Conservation (phyloP, 495 filamentous ascomycete genomes). For the Aspergillus bridgeri region DNA sequence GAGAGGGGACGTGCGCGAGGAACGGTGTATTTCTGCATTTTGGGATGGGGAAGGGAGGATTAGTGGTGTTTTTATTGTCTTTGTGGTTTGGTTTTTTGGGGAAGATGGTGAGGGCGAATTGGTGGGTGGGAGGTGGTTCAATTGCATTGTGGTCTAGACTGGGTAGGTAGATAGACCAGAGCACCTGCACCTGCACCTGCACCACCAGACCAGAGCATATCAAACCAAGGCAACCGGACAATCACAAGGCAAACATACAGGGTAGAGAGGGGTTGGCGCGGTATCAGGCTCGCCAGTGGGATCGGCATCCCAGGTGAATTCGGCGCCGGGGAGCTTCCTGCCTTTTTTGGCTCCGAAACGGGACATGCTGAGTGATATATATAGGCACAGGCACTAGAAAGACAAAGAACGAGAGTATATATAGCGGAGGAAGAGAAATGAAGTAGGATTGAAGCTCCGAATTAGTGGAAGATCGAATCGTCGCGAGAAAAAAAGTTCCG, state of each 20-base stretch:
- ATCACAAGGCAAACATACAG: constrained; percentile 27
- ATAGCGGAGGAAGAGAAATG: not conserved
- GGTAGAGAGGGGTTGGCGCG: constrained; percentile 42
- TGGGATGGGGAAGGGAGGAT: not conserved
- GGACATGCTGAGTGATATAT: constrained; percentile 28
- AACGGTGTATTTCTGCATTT: constrained; percentile 36
- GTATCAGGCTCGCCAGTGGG: constrained; percentile 37
- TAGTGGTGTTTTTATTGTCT: no score
- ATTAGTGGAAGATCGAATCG: not conserved
- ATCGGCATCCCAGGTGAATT: constrained; percentile 42
- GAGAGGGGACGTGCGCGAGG: constrained; percentile 32
- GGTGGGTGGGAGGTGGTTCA: no score
- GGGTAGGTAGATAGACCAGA: no score
- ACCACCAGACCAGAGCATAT: not conserved
- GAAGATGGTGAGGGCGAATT: no score
- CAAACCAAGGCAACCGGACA: not conserved
- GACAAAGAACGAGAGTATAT: not conserved
- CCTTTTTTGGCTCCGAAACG: constrained; percentile 40
- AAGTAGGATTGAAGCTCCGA: not conserved
- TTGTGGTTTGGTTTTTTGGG: no score
- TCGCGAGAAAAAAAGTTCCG: constrained; percentile 23
- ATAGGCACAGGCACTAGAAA: not conserved
- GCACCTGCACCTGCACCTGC: no score
- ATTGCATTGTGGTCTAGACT: no score
- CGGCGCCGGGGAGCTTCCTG: constrained; percentile 37